A percentile compares a stretch with the other conserved stretches of the same genome.
Evolutionary conservation across 257 asterid genomes (phyloP).

Genomic region (Osmanthus fragrans): DNA sequence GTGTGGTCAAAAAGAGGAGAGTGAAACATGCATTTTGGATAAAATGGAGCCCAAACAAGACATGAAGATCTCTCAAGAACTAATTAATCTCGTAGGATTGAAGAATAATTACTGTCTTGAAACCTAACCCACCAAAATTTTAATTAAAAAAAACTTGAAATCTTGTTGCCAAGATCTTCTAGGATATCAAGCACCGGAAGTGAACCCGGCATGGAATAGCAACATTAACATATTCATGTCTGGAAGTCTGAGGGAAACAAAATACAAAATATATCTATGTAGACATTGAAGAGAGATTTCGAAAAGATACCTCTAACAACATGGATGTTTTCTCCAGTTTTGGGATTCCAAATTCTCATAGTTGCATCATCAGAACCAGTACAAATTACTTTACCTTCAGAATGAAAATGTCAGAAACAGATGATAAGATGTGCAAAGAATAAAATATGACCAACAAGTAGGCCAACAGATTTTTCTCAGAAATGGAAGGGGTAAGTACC

Average conservation of each 20-base stretch:
- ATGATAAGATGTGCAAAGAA: conserved; percentile 13
- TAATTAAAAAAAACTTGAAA: not conserved
- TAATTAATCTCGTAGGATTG: not conserved
- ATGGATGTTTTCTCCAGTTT: conserved; percentile 60
- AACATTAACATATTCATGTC: not conserved
- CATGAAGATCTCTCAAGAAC: not conserved
- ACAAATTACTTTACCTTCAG: conserved; percentile 71
- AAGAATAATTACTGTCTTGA: not conserved
- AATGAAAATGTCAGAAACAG: conserved; percentile 14
- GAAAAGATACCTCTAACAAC: conserved; percentile 61
- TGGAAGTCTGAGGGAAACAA: not conserved
- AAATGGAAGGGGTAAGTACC: conserved; percentile 46
- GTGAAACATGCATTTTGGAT: too few relatives aligned
- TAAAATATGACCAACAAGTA: conserved; percentile 1
- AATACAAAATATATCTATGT: not conserved
- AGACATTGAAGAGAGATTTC: not conserved
- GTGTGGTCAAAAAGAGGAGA: too few relatives aligned
- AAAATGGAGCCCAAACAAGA: not conserved
- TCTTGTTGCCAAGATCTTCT: not conserved
- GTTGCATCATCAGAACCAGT: conserved; percentile 93
- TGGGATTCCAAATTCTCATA: conserved; percentile 86
- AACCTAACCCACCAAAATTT: not conserved
- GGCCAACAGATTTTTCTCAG: conserved; percentile 2
- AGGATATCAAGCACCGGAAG: not conserved
- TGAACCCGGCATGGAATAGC: not conserved